phyloP scores from a whole-genome alignment of 192 early-diverging fungal genomes.

The Spizellomyces sp. region DNA sequence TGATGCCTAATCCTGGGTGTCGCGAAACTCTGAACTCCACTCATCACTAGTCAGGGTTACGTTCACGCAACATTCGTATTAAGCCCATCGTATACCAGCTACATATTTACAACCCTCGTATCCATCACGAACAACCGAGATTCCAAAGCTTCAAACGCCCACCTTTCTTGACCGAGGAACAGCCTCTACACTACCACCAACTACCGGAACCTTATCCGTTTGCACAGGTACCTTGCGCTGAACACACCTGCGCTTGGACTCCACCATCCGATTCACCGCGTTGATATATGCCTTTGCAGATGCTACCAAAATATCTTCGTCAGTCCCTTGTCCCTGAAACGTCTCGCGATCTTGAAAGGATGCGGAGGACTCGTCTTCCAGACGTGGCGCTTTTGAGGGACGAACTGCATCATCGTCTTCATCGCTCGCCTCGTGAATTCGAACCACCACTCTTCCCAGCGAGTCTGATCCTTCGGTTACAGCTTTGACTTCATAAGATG shows the following conservation, averaged over 20 bases:
- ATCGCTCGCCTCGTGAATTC: slow-evolving; percentile 50
- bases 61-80: too few species aligned
- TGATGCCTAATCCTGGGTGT: too few species aligned
- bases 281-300: slow-evolving; percentile 86
- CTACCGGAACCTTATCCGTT: slow-evolving; percentile 7
- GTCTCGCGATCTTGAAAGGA: slow-evolving; percentile 41
- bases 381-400: slow-evolving; percentile 21
- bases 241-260: slow-evolving; percentile 14
- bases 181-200: slow-evolving; percentile 27
- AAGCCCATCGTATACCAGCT: too few species aligned
- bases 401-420: slow-evolving; percentile 25
- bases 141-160: slow-evolving; percentile 6
- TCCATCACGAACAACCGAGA: too few species aligned
- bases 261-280: slow-evolving; percentile 77
- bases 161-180: slow-evolving; percentile 27
- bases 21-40: too few species aligned
- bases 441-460: slow-evolving; percentile 81
- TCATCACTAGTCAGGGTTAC: too few species aligned
- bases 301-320: slow-evolving; percentile 85
- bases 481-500: slow-evolving; percentile 84
- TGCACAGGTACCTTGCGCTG: slow-evolving; percentile 13
- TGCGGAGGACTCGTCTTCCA: slow-evolving; percentile 7
- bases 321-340: slow-evolving; percentile 75
- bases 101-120: too few species aligned
- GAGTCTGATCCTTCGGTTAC: slow-evolving; percentile 87